phyloP scores from a whole-genome alignment of 192 early-diverging fungal genomes.

The Coemansia sp. region DNA sequence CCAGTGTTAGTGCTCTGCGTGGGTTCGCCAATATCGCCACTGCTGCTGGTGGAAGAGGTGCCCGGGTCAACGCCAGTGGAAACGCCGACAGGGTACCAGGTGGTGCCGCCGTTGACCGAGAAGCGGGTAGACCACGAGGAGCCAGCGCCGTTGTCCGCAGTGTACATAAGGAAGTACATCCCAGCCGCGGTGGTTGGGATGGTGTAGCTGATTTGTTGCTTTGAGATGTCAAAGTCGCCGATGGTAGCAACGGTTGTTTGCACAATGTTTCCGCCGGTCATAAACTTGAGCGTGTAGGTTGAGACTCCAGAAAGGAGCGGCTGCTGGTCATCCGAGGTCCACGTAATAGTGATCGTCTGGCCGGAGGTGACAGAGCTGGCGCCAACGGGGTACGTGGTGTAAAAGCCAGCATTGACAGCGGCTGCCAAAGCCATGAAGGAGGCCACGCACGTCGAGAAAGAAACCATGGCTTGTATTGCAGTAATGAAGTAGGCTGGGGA shows the following conservation, averaged over 20 bases:
- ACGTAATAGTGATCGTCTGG: constrained; percentile 46
- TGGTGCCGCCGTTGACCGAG: constrained; percentile 44
- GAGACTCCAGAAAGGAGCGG: constrained; percentile 33
- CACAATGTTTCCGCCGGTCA: constrained; percentile 52
- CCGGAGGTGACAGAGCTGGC: constrained; percentile 31
- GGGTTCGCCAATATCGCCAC: constrained; percentile 20
- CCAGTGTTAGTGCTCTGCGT: constrained; percentile 4
- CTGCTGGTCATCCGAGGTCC: constrained; percentile 25
- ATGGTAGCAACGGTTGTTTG: constrained; percentile 50
- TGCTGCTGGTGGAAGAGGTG: constrained; percentile 5
- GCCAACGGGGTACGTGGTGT: constrained; percentile 54
- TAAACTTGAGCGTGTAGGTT: constrained; percentile 46
- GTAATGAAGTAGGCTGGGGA: background rate
- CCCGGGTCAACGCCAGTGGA: constrained; percentile 48
- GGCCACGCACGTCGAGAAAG: constrained; percentile 30
- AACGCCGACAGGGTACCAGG: constrained; percentile 51
- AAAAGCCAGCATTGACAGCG: constrained; percentile 49
- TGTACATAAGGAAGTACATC: constrained; percentile 56
- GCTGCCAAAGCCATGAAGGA: constrained; percentile 33
- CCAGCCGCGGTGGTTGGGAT: constrained; percentile 50
- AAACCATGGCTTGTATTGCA: constrained; percentile 32
- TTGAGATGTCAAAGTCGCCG: constrained; percentile 41
- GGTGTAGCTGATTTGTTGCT: constrained; percentile 32
- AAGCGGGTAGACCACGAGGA: constrained; percentile 55
- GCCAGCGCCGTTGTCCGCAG: constrained; percentile 36